phyloP scores from a whole-genome alignment of 176 grass and related monocot species.

The Aechmea fasciata region DNA sequence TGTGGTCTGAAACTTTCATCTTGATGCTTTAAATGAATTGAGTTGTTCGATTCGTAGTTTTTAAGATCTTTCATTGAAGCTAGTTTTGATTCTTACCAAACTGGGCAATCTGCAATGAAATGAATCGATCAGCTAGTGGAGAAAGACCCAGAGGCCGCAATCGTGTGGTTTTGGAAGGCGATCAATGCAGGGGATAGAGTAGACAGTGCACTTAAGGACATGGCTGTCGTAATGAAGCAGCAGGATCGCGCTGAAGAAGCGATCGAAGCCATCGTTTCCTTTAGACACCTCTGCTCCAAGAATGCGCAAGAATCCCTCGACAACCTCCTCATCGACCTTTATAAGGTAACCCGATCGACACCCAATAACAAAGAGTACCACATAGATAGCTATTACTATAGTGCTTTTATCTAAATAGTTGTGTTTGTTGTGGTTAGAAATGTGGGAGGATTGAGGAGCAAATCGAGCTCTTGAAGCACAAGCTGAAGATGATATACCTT shows the following conservation, averaged over 20 bases:
- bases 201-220: constrained; percentile 87
- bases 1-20: too few species aligned
- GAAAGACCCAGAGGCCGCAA: constrained; percentile 60
- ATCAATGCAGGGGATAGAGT: constrained; percentile 77
- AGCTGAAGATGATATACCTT: constrained; percentile 70
- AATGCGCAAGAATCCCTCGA: constrained; percentile 79
- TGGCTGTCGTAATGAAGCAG: constrained; percentile 87
- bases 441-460: constrained; percentile 74
- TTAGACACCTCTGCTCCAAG: constrained; percentile 81
- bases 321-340: constrained; percentile 93
- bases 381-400: neutral
- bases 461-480: constrained; percentile 82
- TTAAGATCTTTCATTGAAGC: constrained; percentile 1
- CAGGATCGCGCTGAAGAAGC: constrained; percentile 62
- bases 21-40: neutral
- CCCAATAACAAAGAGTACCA: too few species aligned
- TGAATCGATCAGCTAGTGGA: constrained; percentile 50
- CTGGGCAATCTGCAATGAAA: neutral
- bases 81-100: neutral
- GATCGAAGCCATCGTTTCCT: constrained; percentile 75
- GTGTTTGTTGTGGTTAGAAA: constrained; percentile 33
- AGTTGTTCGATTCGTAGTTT: constrained; percentile 2
- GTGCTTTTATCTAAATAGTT: neutral
- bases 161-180: constrained; percentile 95
- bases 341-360: constrained; percentile 41